Evolutionary conservation across 306 rosid genomes (phyloP).

Genomic region (Acacia crassicarpa): DNA sequence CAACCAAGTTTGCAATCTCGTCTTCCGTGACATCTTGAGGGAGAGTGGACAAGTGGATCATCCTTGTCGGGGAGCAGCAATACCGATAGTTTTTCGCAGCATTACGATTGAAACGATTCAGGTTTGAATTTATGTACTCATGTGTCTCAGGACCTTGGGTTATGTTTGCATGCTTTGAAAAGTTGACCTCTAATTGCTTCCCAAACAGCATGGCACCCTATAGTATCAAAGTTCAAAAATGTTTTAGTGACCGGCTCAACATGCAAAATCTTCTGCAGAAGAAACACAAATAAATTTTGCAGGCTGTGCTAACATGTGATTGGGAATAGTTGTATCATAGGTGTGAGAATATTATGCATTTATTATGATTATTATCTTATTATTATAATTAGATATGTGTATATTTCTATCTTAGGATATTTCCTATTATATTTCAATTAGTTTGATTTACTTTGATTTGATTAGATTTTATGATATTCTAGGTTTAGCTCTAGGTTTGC

Average conservation of each 20-base stretch:
- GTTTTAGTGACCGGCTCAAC: neutral
- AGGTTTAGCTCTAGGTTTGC: too few relatives aligned
- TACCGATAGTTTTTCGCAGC: conserved; percentile 97
- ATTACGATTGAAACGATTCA: conserved; percentile 94
- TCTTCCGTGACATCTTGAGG: conserved; percentile 86
- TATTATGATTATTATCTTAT: too few relatives aligned
- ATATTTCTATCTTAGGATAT: too few relatives aligned
- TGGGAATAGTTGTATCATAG: neutral
- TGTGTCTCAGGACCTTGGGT: conserved; percentile 96
- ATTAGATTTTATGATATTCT: too few relatives aligned
- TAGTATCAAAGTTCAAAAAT: conserved; percentile 18
- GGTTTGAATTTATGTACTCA: conserved; percentile 80
- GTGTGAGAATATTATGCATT: too few relatives aligned
- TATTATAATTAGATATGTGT: too few relatives aligned
- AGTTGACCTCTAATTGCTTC: conserved; percentile 91
- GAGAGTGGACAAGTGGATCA: conserved; percentile 90
- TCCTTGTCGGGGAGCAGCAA: conserved; percentile 95
- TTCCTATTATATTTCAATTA: too few relatives aligned
- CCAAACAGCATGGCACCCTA: conserved; percentile 89
- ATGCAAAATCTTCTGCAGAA: neutral
- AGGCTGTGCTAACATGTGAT: neutral
- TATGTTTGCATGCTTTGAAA: conserved; percentile 83
- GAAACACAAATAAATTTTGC: neutral
- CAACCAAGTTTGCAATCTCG: conserved; percentile 71
- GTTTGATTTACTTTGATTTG: too few relatives aligned